A percentile compares a stretch with the other conserved stretches of the same genome.
Conservation (phyloP, 2,329 filamentous ascomycete genomes). For the Cordyceps farinosa region DNA sequence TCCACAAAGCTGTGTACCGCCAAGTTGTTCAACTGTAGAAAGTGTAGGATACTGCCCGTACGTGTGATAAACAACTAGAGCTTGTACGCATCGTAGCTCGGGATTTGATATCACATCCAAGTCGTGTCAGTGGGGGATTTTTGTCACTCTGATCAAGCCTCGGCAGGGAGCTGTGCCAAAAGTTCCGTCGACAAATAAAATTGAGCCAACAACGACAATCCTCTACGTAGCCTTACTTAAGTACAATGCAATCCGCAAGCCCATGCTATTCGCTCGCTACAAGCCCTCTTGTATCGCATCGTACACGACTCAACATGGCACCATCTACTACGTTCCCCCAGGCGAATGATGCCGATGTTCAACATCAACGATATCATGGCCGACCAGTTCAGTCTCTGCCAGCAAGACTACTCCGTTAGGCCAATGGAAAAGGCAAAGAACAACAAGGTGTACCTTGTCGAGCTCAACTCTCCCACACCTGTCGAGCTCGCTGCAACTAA, state of each 20-base stretch:
- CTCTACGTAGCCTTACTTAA: neutral
- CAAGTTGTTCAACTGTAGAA: too few species aligned
- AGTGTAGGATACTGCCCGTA: neutral
- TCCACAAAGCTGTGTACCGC: too few species aligned
- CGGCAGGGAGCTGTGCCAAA: neutral
- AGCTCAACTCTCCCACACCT: neutral
- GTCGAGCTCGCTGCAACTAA: neutral
- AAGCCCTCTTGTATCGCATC: neutral
- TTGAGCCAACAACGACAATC: neutral
- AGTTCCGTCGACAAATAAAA: neutral
- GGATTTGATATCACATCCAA: neutral
- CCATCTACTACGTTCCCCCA: neutral
- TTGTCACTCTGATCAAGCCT: neutral
- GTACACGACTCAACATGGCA: neutral
- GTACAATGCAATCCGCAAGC: neutral
- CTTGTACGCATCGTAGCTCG: neutral
- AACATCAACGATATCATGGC: constrained; percentile 1
- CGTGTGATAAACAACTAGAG: neutral
- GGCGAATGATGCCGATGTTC: neutral
- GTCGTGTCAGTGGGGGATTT: neutral
- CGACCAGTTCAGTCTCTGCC: neutral
- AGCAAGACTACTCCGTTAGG: neutral
- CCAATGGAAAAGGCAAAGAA: constrained; percentile 2
- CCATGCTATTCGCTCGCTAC: neutral
- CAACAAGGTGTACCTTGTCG: constrained; percentile 10